phyloP scores from a whole-genome alignment of 2,329 filamentous ascomycete species.

The Fusarium dimerum region DNA sequence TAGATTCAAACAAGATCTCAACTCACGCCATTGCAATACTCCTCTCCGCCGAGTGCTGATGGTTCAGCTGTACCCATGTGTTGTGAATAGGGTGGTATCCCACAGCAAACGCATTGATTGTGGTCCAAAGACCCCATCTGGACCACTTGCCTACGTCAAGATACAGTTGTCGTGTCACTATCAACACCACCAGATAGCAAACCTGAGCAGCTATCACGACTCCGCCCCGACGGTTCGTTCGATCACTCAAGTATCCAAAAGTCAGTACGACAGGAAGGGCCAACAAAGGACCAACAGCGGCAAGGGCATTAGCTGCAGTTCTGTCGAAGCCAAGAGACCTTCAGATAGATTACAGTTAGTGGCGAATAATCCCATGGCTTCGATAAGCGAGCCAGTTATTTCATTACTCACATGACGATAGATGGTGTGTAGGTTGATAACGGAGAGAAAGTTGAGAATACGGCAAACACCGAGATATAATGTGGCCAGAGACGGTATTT shows the following conservation, averaged over 20 bases:
- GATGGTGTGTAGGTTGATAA: too few species aligned
- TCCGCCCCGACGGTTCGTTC: conserved; percentile 34
- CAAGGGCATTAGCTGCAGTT: conserved; percentile 48
- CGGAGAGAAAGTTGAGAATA: too few species aligned
- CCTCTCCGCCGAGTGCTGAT: conserved; percentile 32
- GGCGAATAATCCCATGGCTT: too few species aligned
- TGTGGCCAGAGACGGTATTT: too few species aligned
- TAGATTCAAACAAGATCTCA: neutral
- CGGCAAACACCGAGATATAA: too few species aligned
- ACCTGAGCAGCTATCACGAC: conserved; percentile 7
- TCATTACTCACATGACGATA: too few species aligned
- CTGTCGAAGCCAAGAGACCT: conserved; percentile 37
- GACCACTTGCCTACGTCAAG: conserved; percentile 47
- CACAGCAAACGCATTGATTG: conserved; percentile 50
- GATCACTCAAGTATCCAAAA: conserved; percentile 50
- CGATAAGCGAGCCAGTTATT: too few species aligned
- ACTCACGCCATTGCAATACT: conserved; percentile 48
- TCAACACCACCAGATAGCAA: conserved; percentile 2
- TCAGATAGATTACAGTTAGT: too few species aligned
- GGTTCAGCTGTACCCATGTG: conserved; percentile 54
- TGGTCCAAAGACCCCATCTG: conserved; percentile 51
- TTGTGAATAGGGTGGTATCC: conserved; percentile 56
- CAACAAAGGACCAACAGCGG: conserved; percentile 41
- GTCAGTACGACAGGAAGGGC: conserved; percentile 48
- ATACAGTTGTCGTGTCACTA: conserved; percentile 23